phyloP scores from a whole-genome alignment of 163 green algal genomes.

The Volvox carteri region DNA sequence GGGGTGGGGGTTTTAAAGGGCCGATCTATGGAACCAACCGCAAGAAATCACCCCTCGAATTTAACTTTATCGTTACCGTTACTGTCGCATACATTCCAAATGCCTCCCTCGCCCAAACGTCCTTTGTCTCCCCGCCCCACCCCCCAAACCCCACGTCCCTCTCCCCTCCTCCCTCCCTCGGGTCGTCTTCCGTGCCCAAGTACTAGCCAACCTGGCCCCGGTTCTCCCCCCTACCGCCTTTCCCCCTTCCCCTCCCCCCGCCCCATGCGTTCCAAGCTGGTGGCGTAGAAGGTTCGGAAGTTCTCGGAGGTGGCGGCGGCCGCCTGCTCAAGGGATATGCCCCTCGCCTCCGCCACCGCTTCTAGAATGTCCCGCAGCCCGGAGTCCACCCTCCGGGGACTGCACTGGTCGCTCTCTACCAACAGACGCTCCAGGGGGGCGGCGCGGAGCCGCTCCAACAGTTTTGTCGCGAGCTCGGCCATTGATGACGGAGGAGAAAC shows the following conservation, averaged over 20 bases:
- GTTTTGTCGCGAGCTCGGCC: constrained; percentile 46
- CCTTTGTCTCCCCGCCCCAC: neutral
- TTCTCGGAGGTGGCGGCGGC: constrained; percentile 15
- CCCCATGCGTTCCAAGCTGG: constrained; percentile 22
- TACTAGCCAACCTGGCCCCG: too few relatives aligned
- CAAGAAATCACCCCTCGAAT: too few relatives aligned
- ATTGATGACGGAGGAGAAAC: constrained; percentile 66
- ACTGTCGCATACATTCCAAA: too few relatives aligned
- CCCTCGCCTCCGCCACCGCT: constrained; percentile 57
- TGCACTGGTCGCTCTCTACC: constrained; percentile 65
- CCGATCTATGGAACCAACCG: too few relatives aligned
- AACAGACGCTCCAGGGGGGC: constrained; percentile 65
- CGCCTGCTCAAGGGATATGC: constrained; percentile 23
- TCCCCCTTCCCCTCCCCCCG: neutral
- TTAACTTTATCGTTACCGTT: too few relatives aligned
- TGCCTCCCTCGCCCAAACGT: neutral
- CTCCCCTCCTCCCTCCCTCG: neutral
- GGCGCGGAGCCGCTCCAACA: constrained; percentile 54
- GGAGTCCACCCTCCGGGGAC: constrained; percentile 17
- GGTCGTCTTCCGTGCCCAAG: neutral
- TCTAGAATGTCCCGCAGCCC: constrained; percentile 46
- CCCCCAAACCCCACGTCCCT: neutral
- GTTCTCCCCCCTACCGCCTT: neutral
- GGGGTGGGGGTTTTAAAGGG: too few relatives aligned
- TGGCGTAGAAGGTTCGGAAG: constrained; percentile 55